Evolutionary conservation across 768 basidiomycete genomes (phyloP), one percentile per base, ranked within the genome.

Genomic region (Lactarius akahatsu): DNA sequence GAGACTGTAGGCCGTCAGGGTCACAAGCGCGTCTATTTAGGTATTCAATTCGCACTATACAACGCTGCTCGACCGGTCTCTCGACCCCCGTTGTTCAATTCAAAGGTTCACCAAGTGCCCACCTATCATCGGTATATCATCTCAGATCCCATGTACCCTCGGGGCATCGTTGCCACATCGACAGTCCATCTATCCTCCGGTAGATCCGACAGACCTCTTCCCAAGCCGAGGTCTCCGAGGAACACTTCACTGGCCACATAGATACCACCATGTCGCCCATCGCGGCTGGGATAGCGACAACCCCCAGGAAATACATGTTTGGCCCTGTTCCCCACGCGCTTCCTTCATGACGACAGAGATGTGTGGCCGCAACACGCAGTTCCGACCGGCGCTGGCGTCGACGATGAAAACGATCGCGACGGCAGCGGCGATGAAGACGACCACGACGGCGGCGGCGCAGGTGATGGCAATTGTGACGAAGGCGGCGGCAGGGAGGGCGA

Each of bases 1-100:
- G 79, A 82, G 45, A 86, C 94, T 1, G 78, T 83, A 57, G 94
- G 94, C 9, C 80, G 82, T 45, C 36, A 38, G 36, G 95, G 96
- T 10, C 83, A 90, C 10, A 86, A 85, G 69, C 86, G 96, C 62
- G 80, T 85, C 36, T 98, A 96, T 74, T 78, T 91, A 26, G 88
- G 92, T 66, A 77, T 92, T 59, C 83, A 86, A 63, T 38, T 13
- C 36, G 36, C 11, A 38, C 36, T 11, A 2, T 1, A 38, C 11
- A 58, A 10, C 87, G 84, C 34, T 59, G 84, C 34, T 59, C 59
- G 36, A 58, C 56, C 8, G 45, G 61, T 55, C 70, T 71, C 60
- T 64, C 63, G 67, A 63, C 65, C 50, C 58, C 68, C 34, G 52
- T 61, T 59, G 63, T 61, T 36, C 65, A 66, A 36, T 64, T 66